These are phyloP conservation scores for Corymbia calophylla DNA, from an alignment of 441 rosid genomes.

Conservation along the genomic window DNA sequence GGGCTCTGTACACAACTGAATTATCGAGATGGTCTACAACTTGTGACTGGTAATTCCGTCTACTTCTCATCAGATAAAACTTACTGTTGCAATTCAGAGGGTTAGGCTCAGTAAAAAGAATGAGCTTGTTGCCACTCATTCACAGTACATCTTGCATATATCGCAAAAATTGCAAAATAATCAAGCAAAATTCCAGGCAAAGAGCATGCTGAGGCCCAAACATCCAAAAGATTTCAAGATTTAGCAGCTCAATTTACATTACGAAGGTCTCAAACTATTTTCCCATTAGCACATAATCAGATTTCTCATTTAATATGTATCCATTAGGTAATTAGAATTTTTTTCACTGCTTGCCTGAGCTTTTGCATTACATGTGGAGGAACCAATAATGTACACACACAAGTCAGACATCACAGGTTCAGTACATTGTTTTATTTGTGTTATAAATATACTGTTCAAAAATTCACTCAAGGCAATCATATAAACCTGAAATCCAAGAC, in stretches of 20 bases:
- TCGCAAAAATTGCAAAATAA: not conserved
- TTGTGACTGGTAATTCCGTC: not conserved
- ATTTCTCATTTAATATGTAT: not conserved
- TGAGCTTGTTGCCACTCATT: not conserved
- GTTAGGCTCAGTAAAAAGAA: not conserved
- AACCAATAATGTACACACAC: not conserved
- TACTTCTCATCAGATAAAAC: not conserved
- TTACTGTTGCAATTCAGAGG: not conserved
- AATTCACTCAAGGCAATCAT: not conserved
- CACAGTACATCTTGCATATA: not conserved
- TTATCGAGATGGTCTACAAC: not conserved
- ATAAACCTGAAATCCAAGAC: slow-evolving; percentile 3
- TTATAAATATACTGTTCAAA: not conserved
- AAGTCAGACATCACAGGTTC: not conserved
- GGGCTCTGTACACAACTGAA: not conserved
- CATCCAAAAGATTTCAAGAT: not conserved
- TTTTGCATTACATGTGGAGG: not conserved
- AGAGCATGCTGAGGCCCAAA: not conserved
- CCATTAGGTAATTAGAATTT: not conserved
- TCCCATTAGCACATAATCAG: not conserved
- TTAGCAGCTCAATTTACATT: not conserved
- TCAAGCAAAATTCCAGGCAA: not conserved
- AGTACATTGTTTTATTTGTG: not conserved
- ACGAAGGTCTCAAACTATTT: not conserved
- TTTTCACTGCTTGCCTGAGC: not conserved